Conservation (phyloP, 768 basidiomycete species). For the Naganishia vishniacii region DNA sequence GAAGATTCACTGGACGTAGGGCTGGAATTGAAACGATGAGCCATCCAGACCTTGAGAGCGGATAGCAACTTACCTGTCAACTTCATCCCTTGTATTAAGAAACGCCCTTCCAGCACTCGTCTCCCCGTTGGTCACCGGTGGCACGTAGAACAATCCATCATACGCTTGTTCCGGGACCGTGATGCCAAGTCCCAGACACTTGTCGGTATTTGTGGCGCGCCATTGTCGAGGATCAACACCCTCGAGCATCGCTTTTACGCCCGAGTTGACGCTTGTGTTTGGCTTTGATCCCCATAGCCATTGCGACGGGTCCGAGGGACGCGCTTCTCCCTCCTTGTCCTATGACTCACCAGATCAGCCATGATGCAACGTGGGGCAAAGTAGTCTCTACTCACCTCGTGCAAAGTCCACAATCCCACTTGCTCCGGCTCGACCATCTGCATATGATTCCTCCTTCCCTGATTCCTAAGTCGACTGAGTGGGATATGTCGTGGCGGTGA, state of each 20-base stretch:
- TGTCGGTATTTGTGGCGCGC: not conserved
- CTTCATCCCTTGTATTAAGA: not conserved
- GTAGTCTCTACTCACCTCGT: not conserved
- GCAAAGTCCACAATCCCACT: constrained; percentile 4
- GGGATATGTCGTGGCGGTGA: not conserved
- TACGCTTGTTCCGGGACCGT: not conserved
- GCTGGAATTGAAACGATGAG: not conserved
- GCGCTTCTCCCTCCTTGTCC: not conserved
- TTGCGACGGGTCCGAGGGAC: too few relatives aligned
- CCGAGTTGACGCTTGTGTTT: too few relatives aligned
- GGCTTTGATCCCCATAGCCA: too few relatives aligned
- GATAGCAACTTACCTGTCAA: not conserved
- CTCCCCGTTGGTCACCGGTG: not conserved
- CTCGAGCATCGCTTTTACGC: not conserved
- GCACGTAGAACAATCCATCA: constrained; percentile 14
- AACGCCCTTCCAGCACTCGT: not conserved
- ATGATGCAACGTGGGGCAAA: not conserved
- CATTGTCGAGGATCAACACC: not conserved
- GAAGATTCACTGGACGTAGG: not conserved
- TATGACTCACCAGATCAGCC: not conserved
- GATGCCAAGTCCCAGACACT: not conserved
- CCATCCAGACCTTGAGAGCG: not conserved
- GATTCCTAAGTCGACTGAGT: not conserved
- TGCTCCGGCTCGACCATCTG: constrained; percentile 12
- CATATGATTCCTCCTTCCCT: constrained; percentile 3